Base-by-base conservation (phyloP, 768 basidiomycete species). In the Rhodotorula taiwanensis region DNA sequence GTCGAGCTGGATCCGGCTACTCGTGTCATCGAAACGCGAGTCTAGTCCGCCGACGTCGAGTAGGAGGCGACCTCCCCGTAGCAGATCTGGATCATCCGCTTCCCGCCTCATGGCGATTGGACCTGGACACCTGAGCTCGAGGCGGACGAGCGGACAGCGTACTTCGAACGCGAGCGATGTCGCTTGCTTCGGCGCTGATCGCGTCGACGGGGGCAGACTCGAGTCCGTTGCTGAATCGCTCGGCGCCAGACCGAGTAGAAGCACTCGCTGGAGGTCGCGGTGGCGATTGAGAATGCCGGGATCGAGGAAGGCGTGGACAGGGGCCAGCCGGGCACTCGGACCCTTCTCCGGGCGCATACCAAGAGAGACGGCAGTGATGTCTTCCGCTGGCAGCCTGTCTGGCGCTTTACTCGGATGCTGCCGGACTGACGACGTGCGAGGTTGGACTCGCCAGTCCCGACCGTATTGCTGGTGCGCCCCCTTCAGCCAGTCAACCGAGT, bases 251-350 rank as follows among this genome's bases (percentile, higher is more conserved):
- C 72, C 67, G 10, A 76, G 58, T 5, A 75, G 69, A 45, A 74
- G 71, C 8, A 76, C n/a, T n/a, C n/a, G n/a, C n/a, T n/a, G 68
- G 0, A 77, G 51, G 36, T 39, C 36, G 36, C 10, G 9, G 36
- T 39, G 36, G 36, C 36, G 36, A 16, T 9, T 39, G 11, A 27
- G 11, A 14, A n/a, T 61, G 2, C 73, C 72, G 5, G 76, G 66
- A 44, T 77, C 76, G 41, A 73, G 41, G 66, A 75, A 76, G 33
- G 73, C 13, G 57, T 76, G 76, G 4, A 77, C 20, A 1, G 75
- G 72, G n/a, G 60, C 39, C 5, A 69, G 48, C 7, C 15, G 0
- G 44, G 64, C 18, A 16, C 3, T 13, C 21, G 34, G 14, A 9
- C 10, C n/a, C 6, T n/a, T n/a, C n/a, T n/a, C n/a, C n/a, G n/a